These are phyloP conservation scores for Basidiobolus meristosporus DNA, from an alignment of 371 early-diverging fungal genomes.

Conservation along the genomic window DNA sequence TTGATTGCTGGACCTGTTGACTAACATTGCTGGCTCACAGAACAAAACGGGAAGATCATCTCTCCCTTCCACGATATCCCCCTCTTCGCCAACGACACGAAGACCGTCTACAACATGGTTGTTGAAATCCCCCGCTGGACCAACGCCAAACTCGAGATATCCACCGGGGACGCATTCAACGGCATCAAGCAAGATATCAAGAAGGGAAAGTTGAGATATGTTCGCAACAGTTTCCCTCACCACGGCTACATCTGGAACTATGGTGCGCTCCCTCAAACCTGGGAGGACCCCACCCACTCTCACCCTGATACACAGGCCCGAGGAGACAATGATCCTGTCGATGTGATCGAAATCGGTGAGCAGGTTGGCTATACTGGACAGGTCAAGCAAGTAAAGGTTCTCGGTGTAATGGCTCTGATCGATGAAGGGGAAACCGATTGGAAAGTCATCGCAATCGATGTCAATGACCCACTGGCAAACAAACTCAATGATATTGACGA, in stretches of 20 bases:
- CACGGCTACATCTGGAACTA: slow-evolving; percentile 99
- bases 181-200: slow-evolving; percentile 98
- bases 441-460: slow-evolving; percentile 95
- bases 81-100: slow-evolving; percentile 66
- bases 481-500: slow-evolving; percentile 94
- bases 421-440: slow-evolving; percentile 99
- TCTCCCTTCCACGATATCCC: slow-evolving; percentile 99
- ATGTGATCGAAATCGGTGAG: slow-evolving; percentile 96
- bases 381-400: slow-evolving; percentile 95
- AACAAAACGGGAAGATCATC: slow-evolving; percentile 46
- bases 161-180: slow-evolving; percentile 84
- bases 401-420: slow-evolving; percentile 93
- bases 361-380: slow-evolving; percentile 77
- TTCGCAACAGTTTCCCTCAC: slow-evolving; percentile 99
- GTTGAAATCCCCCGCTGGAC: slow-evolving; percentile 99
- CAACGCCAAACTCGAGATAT: slow-evolving; percentile 99
- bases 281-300: slow-evolving; percentile 87
- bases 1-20: too few relatives aligned
- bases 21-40: too few relatives aligned
- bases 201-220: slow-evolving; percentile 96
- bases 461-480: slow-evolving; percentile 80
- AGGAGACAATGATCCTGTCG: slow-evolving; percentile 98
- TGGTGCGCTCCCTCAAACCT: slow-evolving; percentile 97
- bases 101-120: slow-evolving; percentile 85
- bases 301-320: slow-evolving; percentile 75